Evolutionary conservation across 2,329 filamentous ascomycete species (phyloP).

Genomic region (Tothia fuscella): DNA sequence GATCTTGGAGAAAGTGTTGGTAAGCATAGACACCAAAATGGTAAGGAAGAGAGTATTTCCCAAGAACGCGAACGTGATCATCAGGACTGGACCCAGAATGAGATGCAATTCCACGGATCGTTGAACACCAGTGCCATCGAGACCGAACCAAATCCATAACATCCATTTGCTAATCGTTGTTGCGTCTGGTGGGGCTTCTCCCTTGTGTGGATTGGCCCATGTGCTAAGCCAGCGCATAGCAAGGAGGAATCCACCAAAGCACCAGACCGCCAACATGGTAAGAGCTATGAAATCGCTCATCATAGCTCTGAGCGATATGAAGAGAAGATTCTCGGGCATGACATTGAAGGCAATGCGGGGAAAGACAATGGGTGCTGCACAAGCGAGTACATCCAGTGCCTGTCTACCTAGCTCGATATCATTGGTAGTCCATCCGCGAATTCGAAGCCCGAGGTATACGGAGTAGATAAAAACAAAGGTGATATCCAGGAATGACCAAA

Average conservation of each 20-base stretch:
- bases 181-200: constrained; percentile 34
- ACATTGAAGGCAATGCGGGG: constrained; percentile 73
- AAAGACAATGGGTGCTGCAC: constrained; percentile 66
- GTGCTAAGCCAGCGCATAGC: constrained; percentile 65
- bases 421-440: constrained; percentile 47
- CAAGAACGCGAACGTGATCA: constrained; percentile 75
- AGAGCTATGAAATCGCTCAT: constrained; percentile 75
- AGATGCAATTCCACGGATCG: constrained; percentile 59
- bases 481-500: constrained; percentile 81
- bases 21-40: constrained; percentile 76
- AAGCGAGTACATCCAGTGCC: constrained; percentile 65
- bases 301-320: constrained; percentile 71
- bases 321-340: constrained; percentile 73
- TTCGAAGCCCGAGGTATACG: constrained; percentile 54
- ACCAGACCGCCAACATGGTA: constrained; percentile 66
- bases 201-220: constrained; percentile 20
- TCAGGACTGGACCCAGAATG: constrained; percentile 65
- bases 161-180: constrained; percentile 79
- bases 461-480: constrained; percentile 62
- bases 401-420: constrained; percentile 45
- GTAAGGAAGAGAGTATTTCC: constrained; percentile 85
- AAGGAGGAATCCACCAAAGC: constrained; percentile 69
- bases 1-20: constrained; percentile 71
- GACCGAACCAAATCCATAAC: constrained; percentile 86
- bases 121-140: constrained; percentile 54